Evolutionary conservation across 805 yeast genomes (phyloP).

Genomic region (Clavispora fructus): DNA sequence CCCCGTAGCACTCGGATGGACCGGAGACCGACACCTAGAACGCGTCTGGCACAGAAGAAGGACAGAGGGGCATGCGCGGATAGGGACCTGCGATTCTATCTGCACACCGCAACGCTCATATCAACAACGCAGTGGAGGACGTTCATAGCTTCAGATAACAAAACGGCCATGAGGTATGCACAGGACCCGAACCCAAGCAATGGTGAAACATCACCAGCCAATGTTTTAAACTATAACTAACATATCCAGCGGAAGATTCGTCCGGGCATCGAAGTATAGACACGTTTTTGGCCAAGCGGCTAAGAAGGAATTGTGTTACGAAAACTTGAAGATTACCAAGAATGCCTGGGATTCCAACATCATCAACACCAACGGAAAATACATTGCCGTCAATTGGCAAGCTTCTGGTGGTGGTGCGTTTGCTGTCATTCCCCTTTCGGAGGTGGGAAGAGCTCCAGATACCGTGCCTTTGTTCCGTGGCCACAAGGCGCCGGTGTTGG

Average conservation of each 20-base stretch:
- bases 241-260: conserved; percentile 66
- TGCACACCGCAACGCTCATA: not conserved
- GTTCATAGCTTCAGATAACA: not conserved
- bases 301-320: conserved; percentile 66
- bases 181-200: not conserved
- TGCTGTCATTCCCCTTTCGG: conserved; percentile 82
- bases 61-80: not conserved
- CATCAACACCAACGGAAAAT: conserved; percentile 81
- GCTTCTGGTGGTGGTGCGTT: conserved; percentile 97
- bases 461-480: conserved; percentile 91
- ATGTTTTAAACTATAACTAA: conserved; percentile 5
- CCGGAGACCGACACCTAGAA: too few relatives aligned
- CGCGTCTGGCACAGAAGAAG: not conserved
- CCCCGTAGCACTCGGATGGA: too few relatives aligned
- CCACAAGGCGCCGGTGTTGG: conserved; percentile 91
- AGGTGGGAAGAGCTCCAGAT: conserved; percentile 91
- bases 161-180: conserved; percentile 5
- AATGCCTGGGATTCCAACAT: conserved; percentile 97
- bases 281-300: conserved; percentile 90
- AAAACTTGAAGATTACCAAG: conserved; percentile 71
- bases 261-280: conserved; percentile 94
- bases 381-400: conserved; percentile 84
- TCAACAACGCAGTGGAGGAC: not conserved
- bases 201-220: not conserved
- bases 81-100: not conserved